A percentile compares a stretch with the other conserved stretches of the same genome.
phyloP scores from a whole-genome alignment of 352 stramenopile species.

The Peronospora tabacina region DNA sequence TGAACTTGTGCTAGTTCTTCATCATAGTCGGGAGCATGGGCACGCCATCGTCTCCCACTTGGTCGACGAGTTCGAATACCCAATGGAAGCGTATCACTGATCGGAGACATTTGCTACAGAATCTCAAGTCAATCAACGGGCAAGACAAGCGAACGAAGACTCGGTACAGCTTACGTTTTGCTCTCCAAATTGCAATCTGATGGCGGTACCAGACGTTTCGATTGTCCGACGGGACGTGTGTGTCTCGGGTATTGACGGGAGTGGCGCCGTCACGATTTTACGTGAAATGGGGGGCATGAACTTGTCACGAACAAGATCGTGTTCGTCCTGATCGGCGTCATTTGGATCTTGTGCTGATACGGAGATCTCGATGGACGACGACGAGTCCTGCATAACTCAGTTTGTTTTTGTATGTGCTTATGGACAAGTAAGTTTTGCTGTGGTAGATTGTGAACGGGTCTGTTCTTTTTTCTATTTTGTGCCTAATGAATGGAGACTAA shows the following conservation, averaged over 20 bases:
- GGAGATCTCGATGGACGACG: constrained; percentile 16
- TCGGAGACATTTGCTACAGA: constrained; percentile 17
- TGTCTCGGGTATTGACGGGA: constrained; percentile 9
- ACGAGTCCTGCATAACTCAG: constrained; percentile 12
- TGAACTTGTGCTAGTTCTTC: constrained; percentile 30
- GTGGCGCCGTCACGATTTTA: constrained; percentile 3
- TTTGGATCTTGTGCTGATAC: too few species aligned
- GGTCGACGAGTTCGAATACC: constrained; percentile 16
- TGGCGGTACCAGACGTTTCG: constrained; percentile 14
- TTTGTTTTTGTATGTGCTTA: too few species aligned
- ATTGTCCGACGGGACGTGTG: constrained; percentile 13
- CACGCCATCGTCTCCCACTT: constrained; percentile 26
- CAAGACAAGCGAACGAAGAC: too few species aligned
- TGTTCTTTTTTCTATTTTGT: too few species aligned
- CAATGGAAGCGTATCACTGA: constrained; percentile 10
- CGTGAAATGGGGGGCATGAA: constrained; percentile 8
- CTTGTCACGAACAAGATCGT: constrained; percentile 6
- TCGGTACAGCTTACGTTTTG: constrained; percentile 10
- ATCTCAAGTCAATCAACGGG: background rate
- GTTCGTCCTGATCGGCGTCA: constrained; percentile 18
- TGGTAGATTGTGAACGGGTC: too few species aligned
- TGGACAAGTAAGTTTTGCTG: too few species aligned
- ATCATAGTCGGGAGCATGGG: constrained; percentile 33
- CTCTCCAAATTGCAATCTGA: constrained; percentile 21
- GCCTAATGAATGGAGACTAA: too few species aligned